A percentile compares a stretch with the other conserved stretches of the same genome.
Conservation (phyloP, 352 stramenopile species). For the Pythium dissimile region DNA sequence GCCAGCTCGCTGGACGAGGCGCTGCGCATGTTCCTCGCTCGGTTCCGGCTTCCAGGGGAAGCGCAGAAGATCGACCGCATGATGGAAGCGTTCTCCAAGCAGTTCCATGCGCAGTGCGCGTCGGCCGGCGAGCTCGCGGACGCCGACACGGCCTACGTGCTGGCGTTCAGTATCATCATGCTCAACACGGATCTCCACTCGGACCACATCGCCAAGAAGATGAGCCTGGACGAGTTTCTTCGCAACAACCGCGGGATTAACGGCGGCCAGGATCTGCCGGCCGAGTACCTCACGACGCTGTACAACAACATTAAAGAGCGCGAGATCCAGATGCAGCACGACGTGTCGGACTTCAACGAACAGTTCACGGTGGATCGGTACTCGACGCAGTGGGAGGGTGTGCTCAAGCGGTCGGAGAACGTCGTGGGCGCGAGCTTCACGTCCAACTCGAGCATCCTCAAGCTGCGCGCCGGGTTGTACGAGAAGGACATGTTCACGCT, state of each 20-base stretch:
- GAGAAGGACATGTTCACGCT: constrained; percentile 89
- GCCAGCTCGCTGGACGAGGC: constrained; percentile 86
- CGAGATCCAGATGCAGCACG: constrained; percentile 89
- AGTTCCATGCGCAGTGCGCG: constrained; percentile 83
- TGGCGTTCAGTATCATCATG: constrained; percentile 99
- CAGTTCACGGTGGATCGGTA: constrained; percentile 77
- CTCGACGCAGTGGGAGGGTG: constrained; percentile 85
- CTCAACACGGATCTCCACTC: constrained; percentile 99
- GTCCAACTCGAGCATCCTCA: constrained; percentile 81
- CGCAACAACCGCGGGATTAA: constrained; percentile 88
- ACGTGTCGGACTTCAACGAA: constrained; percentile 81
- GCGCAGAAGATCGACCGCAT: constrained; percentile 98
- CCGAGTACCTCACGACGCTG: constrained; percentile 63
- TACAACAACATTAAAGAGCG: constrained; percentile 82
- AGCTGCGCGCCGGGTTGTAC: constrained; percentile 78
- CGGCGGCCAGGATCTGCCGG: constrained; percentile 66
- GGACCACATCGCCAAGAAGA: constrained; percentile 86
- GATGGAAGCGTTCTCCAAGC: constrained; percentile 95
- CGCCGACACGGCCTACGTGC: constrained; percentile 93
- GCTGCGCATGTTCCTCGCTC: constrained; percentile 91
- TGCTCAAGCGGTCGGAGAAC: constrained; percentile 84
- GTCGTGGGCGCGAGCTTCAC: constrained; percentile 86
- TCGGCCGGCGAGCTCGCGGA: constrained; percentile 57
- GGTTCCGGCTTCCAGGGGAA: constrained; percentile 96
- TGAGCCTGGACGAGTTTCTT: constrained; percentile 85